Percentiles rank a stretch among this genome's conserved stretches.
phyloP scores from a whole-genome alignment of 257 asterid species.

The Solanum pinnatisectum region DNA sequence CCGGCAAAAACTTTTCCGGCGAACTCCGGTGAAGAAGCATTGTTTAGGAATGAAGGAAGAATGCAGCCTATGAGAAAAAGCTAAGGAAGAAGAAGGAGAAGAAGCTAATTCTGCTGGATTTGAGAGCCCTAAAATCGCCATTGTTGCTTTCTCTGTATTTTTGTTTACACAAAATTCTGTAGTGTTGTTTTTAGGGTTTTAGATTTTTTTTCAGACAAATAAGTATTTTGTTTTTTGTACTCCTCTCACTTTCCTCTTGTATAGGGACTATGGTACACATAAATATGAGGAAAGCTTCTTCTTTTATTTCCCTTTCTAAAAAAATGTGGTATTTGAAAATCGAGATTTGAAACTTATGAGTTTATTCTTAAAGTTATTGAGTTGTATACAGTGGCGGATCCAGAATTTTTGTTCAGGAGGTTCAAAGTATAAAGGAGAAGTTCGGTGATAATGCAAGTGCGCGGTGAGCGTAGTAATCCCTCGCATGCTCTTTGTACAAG shows the following conservation, averaged over 20 bases:
- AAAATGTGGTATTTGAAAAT: background rate
- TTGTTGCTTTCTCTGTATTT: background rate
- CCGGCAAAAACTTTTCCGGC: constrained; percentile 28
- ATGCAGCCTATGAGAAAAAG: constrained; percentile 3
- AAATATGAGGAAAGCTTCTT: background rate
- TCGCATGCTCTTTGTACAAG: too few species aligned
- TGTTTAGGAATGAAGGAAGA: constrained; percentile 25
- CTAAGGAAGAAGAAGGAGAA: constrained; percentile 31
- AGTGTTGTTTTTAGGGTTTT: background rate
- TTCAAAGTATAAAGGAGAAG: too few species aligned
- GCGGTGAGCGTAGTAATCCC: too few species aligned
- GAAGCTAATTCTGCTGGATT: constrained; percentile 44
- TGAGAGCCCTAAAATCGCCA: constrained; percentile 35
- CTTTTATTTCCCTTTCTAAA: background rate
- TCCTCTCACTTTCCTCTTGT: background rate
- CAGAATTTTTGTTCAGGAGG: too few species aligned
- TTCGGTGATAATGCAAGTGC: too few species aligned
- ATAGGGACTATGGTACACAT: background rate
- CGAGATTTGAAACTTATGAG: background rate
- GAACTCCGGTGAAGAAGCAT: constrained; percentile 31
- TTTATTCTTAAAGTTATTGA: background rate
- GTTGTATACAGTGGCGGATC: background rate
- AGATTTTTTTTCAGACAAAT: background rate
- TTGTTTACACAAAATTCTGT: background rate
- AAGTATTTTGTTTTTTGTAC: background rate